These are phyloP conservation scores for Articulospora tetracladia DNA, from an alignment of 495 filamentous ascomycete genomes.

Conservation along the genomic window DNA sequence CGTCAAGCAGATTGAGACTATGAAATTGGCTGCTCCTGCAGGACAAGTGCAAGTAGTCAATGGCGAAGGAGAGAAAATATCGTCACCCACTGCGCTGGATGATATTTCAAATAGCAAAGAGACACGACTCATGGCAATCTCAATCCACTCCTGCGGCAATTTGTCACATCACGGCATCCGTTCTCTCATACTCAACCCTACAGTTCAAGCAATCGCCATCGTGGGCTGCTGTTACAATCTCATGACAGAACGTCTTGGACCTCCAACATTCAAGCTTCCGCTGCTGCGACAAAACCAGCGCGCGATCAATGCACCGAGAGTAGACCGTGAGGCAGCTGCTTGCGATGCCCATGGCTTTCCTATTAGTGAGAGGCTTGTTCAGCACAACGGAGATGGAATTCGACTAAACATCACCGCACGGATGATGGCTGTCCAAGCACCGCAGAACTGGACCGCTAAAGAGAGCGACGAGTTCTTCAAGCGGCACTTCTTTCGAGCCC, in stretches of 20 bases:
- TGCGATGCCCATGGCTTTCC: constrained; percentile 90
- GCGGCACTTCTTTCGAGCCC: constrained; percentile 86
- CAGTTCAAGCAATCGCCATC: constrained; percentile 83
- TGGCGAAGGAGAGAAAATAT: not conserved
- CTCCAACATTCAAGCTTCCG: constrained; percentile 77
- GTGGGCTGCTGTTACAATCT: constrained; percentile 99
- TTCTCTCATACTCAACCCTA: constrained; percentile 76
- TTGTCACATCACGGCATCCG: constrained; percentile 92
- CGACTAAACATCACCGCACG: constrained; percentile 92
- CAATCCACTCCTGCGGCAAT: constrained; percentile 95
- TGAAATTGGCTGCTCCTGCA: constrained; percentile 11
- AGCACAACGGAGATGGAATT: constrained; percentile 59
- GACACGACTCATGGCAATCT: constrained; percentile 71
- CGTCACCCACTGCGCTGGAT: constrained; percentile 30
- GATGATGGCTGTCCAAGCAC: constrained; percentile 96
- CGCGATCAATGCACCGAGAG: constrained; percentile 43
- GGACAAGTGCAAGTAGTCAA: constrained; percentile 1
- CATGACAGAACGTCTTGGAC: constrained; percentile 81
- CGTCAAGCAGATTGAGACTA: constrained; percentile 35
- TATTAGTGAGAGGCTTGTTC: constrained; percentile 72
- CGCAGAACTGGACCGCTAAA: constrained; percentile 78
- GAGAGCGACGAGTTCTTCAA: constrained; percentile 89
- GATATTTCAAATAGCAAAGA: constrained; percentile 28
- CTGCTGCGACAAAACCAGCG: constrained; percentile 60
- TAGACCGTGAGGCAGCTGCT: constrained; percentile 46